phyloP scores from a whole-genome alignment of 2,329 filamentous ascomycete genomes.

The Xylariomycetidae sp. region DNA sequence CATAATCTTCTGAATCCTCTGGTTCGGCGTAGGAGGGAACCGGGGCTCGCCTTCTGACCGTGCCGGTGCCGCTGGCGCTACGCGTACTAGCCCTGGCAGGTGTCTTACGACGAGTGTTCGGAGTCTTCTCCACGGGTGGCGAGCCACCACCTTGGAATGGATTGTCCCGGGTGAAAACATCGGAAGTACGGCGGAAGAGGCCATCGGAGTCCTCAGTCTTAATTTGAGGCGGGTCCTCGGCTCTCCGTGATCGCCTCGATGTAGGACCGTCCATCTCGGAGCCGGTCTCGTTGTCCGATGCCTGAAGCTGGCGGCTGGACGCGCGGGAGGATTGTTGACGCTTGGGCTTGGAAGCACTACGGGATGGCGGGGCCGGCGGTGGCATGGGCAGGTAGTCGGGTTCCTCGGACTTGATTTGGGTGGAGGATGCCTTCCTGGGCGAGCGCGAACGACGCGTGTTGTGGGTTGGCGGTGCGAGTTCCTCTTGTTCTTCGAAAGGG shows the following conservation, averaged over 20 bases:
- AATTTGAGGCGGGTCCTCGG: slow-evolving; percentile 38
- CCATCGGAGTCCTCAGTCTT: slow-evolving; percentile 49
- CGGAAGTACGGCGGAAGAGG: slow-evolving; percentile 32
- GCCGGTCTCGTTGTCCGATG: slow-evolving; percentile 45
- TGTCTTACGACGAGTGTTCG: slow-evolving; percentile 45
- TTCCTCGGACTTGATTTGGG: slow-evolving; percentile 48
- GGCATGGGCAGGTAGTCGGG: slow-evolving; percentile 33
- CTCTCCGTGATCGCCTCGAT: slow-evolving; percentile 28
- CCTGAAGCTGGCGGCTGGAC: slow-evolving; percentile 46
- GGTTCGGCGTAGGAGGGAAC: no score
- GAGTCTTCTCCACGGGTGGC: slow-evolving; percentile 43
- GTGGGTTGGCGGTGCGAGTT: slow-evolving; percentile 41
- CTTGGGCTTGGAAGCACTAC: slow-evolving; percentile 50
- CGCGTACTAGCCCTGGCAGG: slow-evolving; percentile 32
- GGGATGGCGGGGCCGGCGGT: slow-evolving; percentile 30
- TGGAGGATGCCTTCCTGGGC: slow-evolving; percentile 48
- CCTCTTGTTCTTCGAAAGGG: slow-evolving; percentile 55
- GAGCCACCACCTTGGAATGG: slow-evolving; percentile 87
- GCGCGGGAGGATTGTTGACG: no score
- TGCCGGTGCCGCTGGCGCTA: slow-evolving; percentile 34
- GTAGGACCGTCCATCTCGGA: slow-evolving; percentile 35
- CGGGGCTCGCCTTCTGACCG: slow-evolving; percentile 39
- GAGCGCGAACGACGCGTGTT: slow-evolving; percentile 48
- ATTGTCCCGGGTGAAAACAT: slow-evolving; percentile 81
- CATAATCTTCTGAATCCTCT: no score